These are phyloP conservation scores for Diutina mesorugosa DNA, from an alignment of 1,139 yeast species.

Conservation along the genomic window DNA sequence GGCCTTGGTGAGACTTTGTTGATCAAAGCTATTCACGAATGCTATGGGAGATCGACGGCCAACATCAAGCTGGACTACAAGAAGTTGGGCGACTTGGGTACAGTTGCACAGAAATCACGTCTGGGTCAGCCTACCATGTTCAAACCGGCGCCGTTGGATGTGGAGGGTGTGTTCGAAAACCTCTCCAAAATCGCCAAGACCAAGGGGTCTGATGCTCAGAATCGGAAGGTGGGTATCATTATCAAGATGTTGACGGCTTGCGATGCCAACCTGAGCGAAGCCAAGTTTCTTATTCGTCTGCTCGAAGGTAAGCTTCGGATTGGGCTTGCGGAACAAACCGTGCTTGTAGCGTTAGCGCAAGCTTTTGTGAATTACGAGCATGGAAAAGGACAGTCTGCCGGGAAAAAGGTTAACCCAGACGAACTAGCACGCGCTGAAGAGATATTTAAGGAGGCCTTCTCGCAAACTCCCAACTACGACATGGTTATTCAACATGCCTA, in stretches of 20 bases:
- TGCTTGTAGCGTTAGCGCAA: slow-evolving; percentile 70
- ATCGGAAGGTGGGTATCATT: slow-evolving; percentile 61
- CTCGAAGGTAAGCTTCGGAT: slow-evolving; percentile 88
- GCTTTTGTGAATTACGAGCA: slow-evolving; percentile 58
- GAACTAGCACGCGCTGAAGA: slow-evolving; percentile 54
- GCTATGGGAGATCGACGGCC: slow-evolving; percentile 69
- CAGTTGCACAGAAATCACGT: slow-evolving; percentile 76
- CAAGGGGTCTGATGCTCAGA: slow-evolving; percentile 79
- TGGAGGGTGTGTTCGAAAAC: slow-evolving; percentile 56
- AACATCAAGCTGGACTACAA: slow-evolving; percentile 67
- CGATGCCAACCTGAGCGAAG: slow-evolving; percentile 57
- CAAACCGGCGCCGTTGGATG: slow-evolving; percentile 71
- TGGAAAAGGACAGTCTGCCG: neutral
- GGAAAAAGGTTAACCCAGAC: slow-evolving; percentile 22
- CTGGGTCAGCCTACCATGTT: slow-evolving; percentile 87
- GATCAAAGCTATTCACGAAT: slow-evolving; percentile 78
- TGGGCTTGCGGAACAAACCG: slow-evolving; percentile 90
- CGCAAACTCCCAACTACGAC: slow-evolving; percentile 88
- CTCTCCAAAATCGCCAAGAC: slow-evolving; percentile 66
- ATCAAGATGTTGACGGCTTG: slow-evolving; percentile 81
- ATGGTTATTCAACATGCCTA: slow-evolving; percentile 55
- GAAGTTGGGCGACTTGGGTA: slow-evolving; percentile 81
- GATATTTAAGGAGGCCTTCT: slow-evolving; percentile 69
- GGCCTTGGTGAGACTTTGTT: slow-evolving; percentile 87
- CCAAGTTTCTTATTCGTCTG: slow-evolving; percentile 80